Conservation (phyloP, 2,329 filamentous ascomycete species). For the Trichoderma harzianum region DNA sequence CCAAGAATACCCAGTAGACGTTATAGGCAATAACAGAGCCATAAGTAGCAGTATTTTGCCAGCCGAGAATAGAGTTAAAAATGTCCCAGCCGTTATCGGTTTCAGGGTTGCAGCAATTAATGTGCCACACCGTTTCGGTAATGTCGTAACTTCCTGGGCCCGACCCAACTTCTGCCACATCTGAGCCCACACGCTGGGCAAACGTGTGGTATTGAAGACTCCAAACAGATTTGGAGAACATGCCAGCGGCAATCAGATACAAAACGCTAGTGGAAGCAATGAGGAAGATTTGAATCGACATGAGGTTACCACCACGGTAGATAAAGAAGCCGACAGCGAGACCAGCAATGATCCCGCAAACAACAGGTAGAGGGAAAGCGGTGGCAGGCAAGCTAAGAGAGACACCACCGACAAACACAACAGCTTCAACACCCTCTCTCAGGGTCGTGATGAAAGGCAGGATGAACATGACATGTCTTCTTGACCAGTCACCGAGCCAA, state of each 20-base stretch:
- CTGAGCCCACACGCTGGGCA: constrained; percentile 50
- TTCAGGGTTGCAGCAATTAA: constrained; percentile 67
- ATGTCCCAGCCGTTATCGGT: constrained; percentile 68
- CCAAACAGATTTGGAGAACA: constrained; percentile 75
- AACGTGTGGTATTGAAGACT: constrained; percentile 63
- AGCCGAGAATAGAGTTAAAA: constrained; percentile 70
- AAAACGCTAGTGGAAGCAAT: constrained; percentile 74
- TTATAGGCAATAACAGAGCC: constrained; percentile 86
- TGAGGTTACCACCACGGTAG: constrained; percentile 46
- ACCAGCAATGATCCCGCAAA: constrained; percentile 64
- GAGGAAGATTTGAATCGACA: constrained; percentile 63
- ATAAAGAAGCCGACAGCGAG: constrained; percentile 62
- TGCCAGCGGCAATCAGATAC: constrained; percentile 76
- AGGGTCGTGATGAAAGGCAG: constrained; percentile 76
- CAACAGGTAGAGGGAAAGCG: constrained; percentile 66
- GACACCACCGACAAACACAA: constrained; percentile 77
- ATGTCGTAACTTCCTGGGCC: no score
- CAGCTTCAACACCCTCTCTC: constrained; percentile 71
- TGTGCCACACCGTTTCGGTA: constrained; percentile 72
- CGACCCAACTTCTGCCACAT: constrained; percentile 55
- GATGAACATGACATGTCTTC: constrained; percentile 75
- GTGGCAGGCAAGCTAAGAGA: constrained; percentile 64
- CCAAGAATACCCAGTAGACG: constrained; percentile 68
- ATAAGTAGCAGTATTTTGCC: constrained; percentile 85
- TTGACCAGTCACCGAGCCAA: constrained; percentile 48